Base-by-base conservation (phyloP, 768 basidiomycete genomes). In the Rhizopogon vinicolor region DNA sequence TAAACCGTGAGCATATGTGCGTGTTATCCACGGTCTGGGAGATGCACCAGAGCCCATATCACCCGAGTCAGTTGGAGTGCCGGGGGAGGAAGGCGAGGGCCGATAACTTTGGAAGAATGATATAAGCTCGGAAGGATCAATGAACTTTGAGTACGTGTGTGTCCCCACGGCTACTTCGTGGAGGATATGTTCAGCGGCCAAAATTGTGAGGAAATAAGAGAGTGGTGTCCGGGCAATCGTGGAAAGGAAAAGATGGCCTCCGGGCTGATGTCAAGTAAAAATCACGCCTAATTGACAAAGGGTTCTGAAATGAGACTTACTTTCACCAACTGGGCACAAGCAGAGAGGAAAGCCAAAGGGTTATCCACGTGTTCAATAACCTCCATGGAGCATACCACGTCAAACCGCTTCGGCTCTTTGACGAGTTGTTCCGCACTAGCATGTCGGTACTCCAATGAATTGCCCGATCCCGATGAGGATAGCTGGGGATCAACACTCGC, bases 361-460 rank as follows among this genome's bases (percentile, higher is more conserved):
- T 96, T 87, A 66, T 97, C 91, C 50, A 99, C 97, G 65, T 99
- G 97, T 73, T 99, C 97, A 31, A 99, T 67, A 7, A 99, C 96
- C 70, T 99, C 97, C 92, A 98, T 92, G 9, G 94, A 90, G 67
- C 93, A 97, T 13, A 99, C 94, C 18, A 94, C 81, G 67, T 98
- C 96, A 66, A 87, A 98, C 51, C 82, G 82, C 61, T 78, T 78
- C 13, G 80, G 68, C 5, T 85, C 83, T 10, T 78, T 65, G 29
- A 91, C 71, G 3, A 99, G 78, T 1, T 77, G 77, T 65, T 98
- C 94, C 0, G 89, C 92, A 0, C 89, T 77, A 0, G 82, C 77
- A 63, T 91, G 84, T 7, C 82, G 72, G 72, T 98, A 98, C 0
- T 75, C 69, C 25, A 95, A 75, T 2, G 64, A 37, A 41, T 72